phyloP scores from a whole-genome alignment of 306 rosid genomes.

The Ormosia emarginata region DNA sequence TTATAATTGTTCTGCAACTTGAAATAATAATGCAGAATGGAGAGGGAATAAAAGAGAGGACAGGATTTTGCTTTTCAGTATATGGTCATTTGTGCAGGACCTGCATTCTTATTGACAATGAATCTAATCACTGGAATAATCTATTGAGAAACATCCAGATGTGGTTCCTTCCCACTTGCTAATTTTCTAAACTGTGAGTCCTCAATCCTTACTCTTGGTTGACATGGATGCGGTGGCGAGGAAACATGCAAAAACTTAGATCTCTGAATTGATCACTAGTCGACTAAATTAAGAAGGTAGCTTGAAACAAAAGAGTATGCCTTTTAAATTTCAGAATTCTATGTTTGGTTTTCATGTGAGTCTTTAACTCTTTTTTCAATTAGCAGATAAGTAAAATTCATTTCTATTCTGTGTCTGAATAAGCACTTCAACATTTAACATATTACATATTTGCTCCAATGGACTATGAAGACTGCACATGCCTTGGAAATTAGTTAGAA shows the following conservation, averaged over 20 bases:
- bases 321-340: not conserved
- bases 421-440: not conserved
- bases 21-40: conserved; percentile 6
- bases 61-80: not conserved
- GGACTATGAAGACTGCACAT: not conserved
- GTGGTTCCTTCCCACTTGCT: not conserved
- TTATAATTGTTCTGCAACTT: not conserved
- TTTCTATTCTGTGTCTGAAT: not conserved
- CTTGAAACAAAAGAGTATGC: not conserved
- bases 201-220: not conserved
- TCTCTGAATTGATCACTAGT: not conserved
- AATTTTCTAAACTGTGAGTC: too few species aligned
- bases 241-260: not conserved
- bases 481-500: not conserved
- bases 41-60: not conserved
- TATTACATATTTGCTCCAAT: not conserved
- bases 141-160: not conserved
- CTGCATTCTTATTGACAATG: not conserved
- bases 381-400: not conserved
- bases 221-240: not conserved
- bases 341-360: not conserved
- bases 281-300: not conserved
- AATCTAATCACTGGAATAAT: not conserved
- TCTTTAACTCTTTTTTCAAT: not conserved
- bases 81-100: not conserved